Conservation (phyloP, 345 rosid species). For the Populus nigra region DNA sequence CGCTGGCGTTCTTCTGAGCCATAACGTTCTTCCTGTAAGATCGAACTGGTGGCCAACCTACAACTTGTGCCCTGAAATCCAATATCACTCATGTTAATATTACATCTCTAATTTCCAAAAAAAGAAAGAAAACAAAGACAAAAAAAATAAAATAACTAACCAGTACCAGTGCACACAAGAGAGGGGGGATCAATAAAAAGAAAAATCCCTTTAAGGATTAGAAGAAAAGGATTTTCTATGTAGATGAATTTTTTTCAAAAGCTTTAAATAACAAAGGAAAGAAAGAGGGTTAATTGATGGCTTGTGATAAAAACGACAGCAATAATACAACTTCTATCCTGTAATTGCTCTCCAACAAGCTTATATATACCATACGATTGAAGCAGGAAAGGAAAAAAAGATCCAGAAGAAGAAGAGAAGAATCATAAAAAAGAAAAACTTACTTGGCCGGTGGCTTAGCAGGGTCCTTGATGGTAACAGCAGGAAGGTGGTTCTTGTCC, state of each 20-base stretch:
- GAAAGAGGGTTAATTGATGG: background rate
- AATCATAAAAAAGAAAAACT: conserved; percentile 1
- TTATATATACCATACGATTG: background rate
- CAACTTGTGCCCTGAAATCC: conserved; percentile 67
- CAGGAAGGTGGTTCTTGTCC: conserved; percentile 34
- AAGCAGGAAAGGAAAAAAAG: background rate
- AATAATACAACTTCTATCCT: background rate
- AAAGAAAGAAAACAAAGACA: too few relatives aligned
- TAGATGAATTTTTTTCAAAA: background rate
- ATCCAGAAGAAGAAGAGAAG: background rate
- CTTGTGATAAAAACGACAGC: background rate
- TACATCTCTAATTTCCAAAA: background rate
- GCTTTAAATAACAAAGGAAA: background rate
- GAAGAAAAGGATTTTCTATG: background rate
- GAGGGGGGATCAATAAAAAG: background rate
- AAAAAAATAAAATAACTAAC: background rate
- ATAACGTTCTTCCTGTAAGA: conserved; percentile 84
- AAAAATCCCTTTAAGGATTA: background rate
- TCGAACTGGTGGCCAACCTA: conserved; percentile 98
- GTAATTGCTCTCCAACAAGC: background rate
- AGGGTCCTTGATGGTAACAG: conserved; percentile 43
- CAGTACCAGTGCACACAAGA: background rate
- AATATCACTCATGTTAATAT: background rate
- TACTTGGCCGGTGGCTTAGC: conserved; percentile 77
- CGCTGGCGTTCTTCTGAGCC: conserved; percentile 52